Evolutionary conservation across 768 basidiomycete genomes (phyloP), one percentile per base, ranked within the genome.

Genomic region (Psilocybe cubensis): DNA sequence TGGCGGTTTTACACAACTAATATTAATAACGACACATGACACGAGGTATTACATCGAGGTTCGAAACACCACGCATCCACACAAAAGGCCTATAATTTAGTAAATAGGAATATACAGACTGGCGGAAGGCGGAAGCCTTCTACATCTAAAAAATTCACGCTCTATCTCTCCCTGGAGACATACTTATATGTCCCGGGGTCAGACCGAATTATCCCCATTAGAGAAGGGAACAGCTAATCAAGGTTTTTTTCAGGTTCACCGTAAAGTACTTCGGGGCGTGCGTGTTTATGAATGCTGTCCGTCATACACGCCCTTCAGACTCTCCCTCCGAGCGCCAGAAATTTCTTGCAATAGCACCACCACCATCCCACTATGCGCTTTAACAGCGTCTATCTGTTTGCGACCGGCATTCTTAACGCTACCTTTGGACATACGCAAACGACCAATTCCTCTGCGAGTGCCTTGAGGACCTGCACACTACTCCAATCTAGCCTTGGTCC

Each of bases 401-500:
- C 58, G 17, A 49, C 54, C 28, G 56, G 58, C 11, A 25, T 63
- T 41, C 38, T 63, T 49, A 52, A 50, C 51, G 44, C 50, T 17
- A 59, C 59, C 41, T 52, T 62, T 20, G 56, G 49, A 21, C 60
- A 43, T 40, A 33, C 25, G 12, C 51, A 54, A n/a, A 43, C 52
- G 20, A 56, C 52, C 35, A 56, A 35, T 29, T 46, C 43, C 18
- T 59, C 58, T 12, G 35, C 10, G 47, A 62, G 60, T 43, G 60
- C 63, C 28, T 25, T 59, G 25, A 51, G 55, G 25, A 63, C 68
- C 38, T 70, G 69, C 54, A 52, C 56, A 21, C 46, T 56, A 29
- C 60, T 71, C 18, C 67, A 65, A 55, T 40, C 35, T 10, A 56
- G 33, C 31, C 63, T 72, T 18, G 71, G 71, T 23, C 12, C 61